phyloP scores from a whole-genome alignment of 2,329 filamentous ascomycete species.

The Aureobasidium sp. region DNA sequence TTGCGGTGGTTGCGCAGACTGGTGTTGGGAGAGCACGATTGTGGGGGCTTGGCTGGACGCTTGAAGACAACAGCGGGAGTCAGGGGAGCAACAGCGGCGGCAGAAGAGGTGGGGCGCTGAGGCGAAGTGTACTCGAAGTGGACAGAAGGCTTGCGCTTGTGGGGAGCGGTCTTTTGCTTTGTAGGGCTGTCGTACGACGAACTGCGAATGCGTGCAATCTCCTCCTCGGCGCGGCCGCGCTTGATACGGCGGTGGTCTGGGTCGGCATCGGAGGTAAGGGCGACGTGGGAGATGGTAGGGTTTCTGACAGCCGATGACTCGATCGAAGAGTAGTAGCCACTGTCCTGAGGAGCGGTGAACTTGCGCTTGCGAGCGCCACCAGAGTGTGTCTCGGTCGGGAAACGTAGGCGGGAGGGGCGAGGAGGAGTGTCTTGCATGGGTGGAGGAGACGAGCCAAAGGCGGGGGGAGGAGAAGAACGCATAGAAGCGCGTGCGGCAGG shows the following conservation, averaged over 20 bases:
- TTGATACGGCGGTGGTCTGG: conserved; percentile 54
- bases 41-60: conserved; percentile 52
- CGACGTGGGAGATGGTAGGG: conserved; percentile 41
- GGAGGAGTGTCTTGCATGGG: conserved; percentile 78
- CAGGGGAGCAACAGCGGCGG: conserved; percentile 62
- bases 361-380: conserved; percentile 63
- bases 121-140: conserved; percentile 55
- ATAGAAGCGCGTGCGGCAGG: conserved; percentile 36
- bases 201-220: conserved; percentile 84
- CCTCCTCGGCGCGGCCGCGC: conserved; percentile 85
- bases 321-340: conserved; percentile 92
- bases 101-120: conserved; percentile 47
- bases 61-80: conserved; percentile 76
- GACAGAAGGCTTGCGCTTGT: conserved; percentile 21
- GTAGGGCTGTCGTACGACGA: conserved; percentile 90
- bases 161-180: conserved; percentile 36
- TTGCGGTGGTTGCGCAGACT: conserved; percentile 83
- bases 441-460: conserved; percentile 88
- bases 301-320: conserved; percentile 81
- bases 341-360: conserved; percentile 75
- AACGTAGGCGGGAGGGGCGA: conserved; percentile 45
- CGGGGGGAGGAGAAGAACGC: conserved; percentile 59
- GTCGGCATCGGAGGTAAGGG: conserved; percentile 65
- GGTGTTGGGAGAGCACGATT: conserved; percentile 85
- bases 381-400: conserved; percentile 53